Percentiles rank a stretch among this genome's conserved stretches.
Evolutionary conservation across 2,329 filamentous ascomycete species (phyloP).

Genomic region (Fusarium austroafricanum): DNA sequence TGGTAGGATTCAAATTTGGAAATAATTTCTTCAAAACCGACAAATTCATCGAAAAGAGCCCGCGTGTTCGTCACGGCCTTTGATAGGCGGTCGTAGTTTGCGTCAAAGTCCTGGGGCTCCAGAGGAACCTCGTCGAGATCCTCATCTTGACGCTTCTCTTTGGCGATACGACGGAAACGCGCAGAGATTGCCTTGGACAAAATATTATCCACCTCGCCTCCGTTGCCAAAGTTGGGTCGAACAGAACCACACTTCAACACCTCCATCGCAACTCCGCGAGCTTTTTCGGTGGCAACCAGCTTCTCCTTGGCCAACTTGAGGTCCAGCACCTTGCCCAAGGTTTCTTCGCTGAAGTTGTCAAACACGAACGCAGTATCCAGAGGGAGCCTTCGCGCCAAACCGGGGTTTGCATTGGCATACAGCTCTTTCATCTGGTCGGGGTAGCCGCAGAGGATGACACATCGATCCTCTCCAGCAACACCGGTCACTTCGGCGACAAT

Average conservation of each 20-base stretch:
- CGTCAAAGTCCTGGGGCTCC: constrained; percentile 63
- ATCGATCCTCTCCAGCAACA: constrained; percentile 76
- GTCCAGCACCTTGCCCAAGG: constrained; percentile 71
- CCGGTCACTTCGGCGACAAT: constrained; percentile 80
- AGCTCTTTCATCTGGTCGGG: constrained; percentile 75
- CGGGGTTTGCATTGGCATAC: constrained; percentile 79
- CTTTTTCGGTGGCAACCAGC: constrained; percentile 64
- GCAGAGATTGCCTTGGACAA: constrained; percentile 44
- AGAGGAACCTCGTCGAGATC: constrained; percentile 41
- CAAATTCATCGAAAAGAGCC: constrained; percentile 67
- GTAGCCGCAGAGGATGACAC: constrained; percentile 79
- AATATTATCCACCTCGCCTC: constrained; percentile 75
- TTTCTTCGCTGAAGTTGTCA: constrained; percentile 71
- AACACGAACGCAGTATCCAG: constrained; percentile 74
- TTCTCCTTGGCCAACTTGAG: constrained; percentile 70
- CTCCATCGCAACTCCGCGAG: constrained; percentile 66
- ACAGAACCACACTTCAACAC: constrained; percentile 71
- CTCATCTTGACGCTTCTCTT: constrained; percentile 36
- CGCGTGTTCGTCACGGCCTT: constrained; percentile 57
- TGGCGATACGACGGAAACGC: constrained; percentile 41
- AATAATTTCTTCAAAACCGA: constrained; percentile 70
- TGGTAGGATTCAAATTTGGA: constrained; percentile 67
- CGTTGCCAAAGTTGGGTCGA: constrained; percentile 79
- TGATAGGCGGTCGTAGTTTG: constrained; percentile 65
- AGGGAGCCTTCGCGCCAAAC: constrained; percentile 74